Conservation (phyloP, 163 green algal genomes). For the Scenedesmus sp. region DNA sequence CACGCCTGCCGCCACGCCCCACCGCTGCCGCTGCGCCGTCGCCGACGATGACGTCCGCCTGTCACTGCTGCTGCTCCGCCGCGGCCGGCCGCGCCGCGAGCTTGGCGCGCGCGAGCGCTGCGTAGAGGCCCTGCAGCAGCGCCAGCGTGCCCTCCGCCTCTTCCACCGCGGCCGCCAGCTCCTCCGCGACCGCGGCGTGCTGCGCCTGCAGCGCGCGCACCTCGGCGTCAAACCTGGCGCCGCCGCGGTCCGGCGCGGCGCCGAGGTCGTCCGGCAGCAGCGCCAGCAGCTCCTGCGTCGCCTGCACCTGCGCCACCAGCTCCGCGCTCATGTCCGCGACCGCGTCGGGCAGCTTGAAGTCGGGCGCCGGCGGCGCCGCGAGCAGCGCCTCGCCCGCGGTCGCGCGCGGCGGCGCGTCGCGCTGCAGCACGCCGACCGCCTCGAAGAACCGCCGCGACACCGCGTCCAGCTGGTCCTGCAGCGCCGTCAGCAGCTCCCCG, state of each 20-base stretch:
- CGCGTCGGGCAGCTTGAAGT: background rate
- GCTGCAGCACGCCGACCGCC: slow-evolving; percentile 32
- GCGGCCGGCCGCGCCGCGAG: background rate
- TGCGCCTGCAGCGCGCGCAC: slow-evolving; percentile 20
- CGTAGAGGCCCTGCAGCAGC: slow-evolving; percentile 33
- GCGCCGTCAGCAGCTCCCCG: slow-evolving; percentile 35
- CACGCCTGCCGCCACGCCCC: too few species aligned
- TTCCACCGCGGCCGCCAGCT: background rate
- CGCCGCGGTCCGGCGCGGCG: background rate
- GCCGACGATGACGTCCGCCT: too few species aligned
- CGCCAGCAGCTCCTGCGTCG: slow-evolving; percentile 2
- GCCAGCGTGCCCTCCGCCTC: slow-evolving; percentile 28
- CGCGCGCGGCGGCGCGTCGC: slow-evolving; percentile 12
- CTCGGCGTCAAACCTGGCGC: background rate
- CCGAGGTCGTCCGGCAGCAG: slow-evolving; percentile 15
- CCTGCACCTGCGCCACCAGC: slow-evolving; percentile 3
- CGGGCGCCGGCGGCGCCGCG: slow-evolving; percentile 3
- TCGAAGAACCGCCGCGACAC: slow-evolving; percentile 17
- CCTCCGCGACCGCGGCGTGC: slow-evolving; percentile 18
- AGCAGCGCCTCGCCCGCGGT: background rate
- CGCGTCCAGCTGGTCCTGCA: slow-evolving; percentile 38
- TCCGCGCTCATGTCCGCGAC: slow-evolving; percentile 1
- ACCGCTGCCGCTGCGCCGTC: too few species aligned
- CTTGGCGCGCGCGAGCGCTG: slow-evolving; percentile 5
- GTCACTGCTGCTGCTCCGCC: too few species aligned